Conservation (phyloP, 1,139 yeast species). For the Diutina pseudorugosa region DNA sequence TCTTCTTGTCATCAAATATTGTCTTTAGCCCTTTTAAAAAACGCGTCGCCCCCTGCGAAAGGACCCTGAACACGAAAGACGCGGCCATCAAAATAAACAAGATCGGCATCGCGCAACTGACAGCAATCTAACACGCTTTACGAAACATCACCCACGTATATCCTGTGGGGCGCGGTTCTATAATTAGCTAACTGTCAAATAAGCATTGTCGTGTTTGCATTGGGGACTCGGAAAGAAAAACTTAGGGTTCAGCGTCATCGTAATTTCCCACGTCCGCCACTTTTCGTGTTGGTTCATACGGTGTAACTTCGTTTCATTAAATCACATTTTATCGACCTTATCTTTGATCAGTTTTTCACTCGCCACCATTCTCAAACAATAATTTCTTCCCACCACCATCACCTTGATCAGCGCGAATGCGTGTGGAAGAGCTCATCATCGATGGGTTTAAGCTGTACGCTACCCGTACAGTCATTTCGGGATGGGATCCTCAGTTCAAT, state of each 20-base stretch:
- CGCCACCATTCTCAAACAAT: neutral
- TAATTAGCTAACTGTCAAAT: neutral
- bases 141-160: neutral
- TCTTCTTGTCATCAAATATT: neutral
- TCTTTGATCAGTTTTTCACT: neutral
- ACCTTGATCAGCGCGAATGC: conserved; percentile 36
- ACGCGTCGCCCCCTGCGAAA: neutral
- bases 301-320: too few species aligned
- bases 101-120: neutral
- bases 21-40: neutral
- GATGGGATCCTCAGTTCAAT: conserved; percentile 94
- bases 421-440: conserved; percentile 86
- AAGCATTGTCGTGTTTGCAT: neutral
- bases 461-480: conserved; percentile 87
- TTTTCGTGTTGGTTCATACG: too few species aligned
- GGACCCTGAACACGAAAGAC: neutral
- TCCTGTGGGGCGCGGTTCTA: neutral
- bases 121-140: neutral
- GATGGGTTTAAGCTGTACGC: conserved; percentile 99
- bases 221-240: neutral
- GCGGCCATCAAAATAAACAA: neutral
- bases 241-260: neutral
- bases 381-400: neutral
- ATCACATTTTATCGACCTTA: neutral
- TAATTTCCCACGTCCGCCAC: neutral